A percentile compares a stretch with the other conserved stretches of the same genome.
These are phyloP conservation scores for Piedraia hortae DNA, from an alignment of 2,329 filamentous ascomycete species.

Conservation along the genomic window DNA sequence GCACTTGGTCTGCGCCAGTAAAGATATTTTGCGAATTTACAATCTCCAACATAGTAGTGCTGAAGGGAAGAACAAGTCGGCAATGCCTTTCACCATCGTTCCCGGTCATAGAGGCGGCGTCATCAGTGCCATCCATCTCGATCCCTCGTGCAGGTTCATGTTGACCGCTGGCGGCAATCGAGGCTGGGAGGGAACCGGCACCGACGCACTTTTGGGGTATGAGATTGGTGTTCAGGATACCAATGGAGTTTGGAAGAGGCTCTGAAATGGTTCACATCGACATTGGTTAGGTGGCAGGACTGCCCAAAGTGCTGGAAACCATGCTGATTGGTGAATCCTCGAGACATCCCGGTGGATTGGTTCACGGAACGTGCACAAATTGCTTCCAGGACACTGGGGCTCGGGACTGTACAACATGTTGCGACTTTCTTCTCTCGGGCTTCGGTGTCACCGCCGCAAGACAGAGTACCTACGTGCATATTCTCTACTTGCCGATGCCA, in stretches of 20 bases:
- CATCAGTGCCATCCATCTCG: slow-evolving; percentile 62
- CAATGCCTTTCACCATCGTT: slow-evolving; percentile 83
- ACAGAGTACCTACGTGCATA: too few relatives aligned
- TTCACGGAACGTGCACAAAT: too few relatives aligned
- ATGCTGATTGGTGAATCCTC: too few relatives aligned
- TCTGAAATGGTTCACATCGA: too few relatives aligned
- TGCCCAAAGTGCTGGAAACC: too few relatives aligned
- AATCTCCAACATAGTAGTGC: slow-evolving; percentile 32
- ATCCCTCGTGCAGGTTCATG: slow-evolving; percentile 73
- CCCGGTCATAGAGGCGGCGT: slow-evolving; percentile 74
- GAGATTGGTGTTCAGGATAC: slow-evolving; percentile 33
- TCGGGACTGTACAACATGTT: too few relatives aligned
- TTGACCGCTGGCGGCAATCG: slow-evolving; percentile 73
- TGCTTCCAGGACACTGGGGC: too few relatives aligned
- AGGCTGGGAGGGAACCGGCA: slow-evolving; percentile 78
- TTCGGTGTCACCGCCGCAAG: too few relatives aligned
- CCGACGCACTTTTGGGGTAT: slow-evolving; percentile 80
- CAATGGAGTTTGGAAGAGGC: slow-evolving; percentile 9
- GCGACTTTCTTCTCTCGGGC: too few relatives aligned
- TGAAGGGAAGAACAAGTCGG: slow-evolving; percentile 13
- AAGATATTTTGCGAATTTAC: slow-evolving; percentile 82
- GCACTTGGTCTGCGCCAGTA: slow-evolving; percentile 75
- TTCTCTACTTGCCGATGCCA: too few relatives aligned
- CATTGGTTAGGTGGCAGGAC: too few relatives aligned
- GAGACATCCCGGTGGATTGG: too few relatives aligned